Evolutionary conservation across 2,329 filamentous ascomycete species (phyloP), one percentile per base, ranked within the genome.

Genomic region (Aspergillus glaucus): DNA sequence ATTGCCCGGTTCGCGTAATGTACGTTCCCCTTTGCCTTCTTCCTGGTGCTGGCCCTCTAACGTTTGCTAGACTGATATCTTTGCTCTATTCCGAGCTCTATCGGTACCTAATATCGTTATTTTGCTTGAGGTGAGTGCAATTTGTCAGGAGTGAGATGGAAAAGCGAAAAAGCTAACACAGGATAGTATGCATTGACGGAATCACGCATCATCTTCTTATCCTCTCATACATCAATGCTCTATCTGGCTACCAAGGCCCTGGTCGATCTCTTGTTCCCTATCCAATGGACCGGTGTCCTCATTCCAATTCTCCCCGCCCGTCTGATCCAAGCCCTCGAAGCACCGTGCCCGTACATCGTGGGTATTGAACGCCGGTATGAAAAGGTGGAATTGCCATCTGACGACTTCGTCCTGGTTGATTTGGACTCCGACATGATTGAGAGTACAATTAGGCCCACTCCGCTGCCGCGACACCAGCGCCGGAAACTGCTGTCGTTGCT

Each of bases 331-430:
- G 92, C 90, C 2, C 79, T 98, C 15, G 93, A 97, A 60, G 92
- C 92, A 1, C 92, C 92, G 2, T 97, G 93, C 60, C 93, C 93
- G 0, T 98, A 97, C 62, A 95, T 98, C 56, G 89, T 97, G 40
- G 93, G 93, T 44, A 88, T 98, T 50, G 93, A 98, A 71, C 82
- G 91, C 56, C 83, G 91, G 49, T 97, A 97, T 64, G 68, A 72
- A 47, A 71, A 72, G 49, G 62, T 71, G 24, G 70, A 72, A 47
- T 79, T 97, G 39, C 93, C 93, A 0, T 89, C 95, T 6, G 93
- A 97, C 60, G 93, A 97, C 63, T 97, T 92, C 66, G 91, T 97
- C 15, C 76, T 97, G 14, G 90, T 97, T 32, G 93, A 98, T 68
- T 76, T 98, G 45, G 93, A 98, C 68, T 84, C 87, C 65, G 88